Percentiles rank a stretch among this genome's conserved stretches.
Evolutionary conservation across 1,284 basidiomycete species (phyloP).

Genomic region (Cryptococcus sp.): DNA sequence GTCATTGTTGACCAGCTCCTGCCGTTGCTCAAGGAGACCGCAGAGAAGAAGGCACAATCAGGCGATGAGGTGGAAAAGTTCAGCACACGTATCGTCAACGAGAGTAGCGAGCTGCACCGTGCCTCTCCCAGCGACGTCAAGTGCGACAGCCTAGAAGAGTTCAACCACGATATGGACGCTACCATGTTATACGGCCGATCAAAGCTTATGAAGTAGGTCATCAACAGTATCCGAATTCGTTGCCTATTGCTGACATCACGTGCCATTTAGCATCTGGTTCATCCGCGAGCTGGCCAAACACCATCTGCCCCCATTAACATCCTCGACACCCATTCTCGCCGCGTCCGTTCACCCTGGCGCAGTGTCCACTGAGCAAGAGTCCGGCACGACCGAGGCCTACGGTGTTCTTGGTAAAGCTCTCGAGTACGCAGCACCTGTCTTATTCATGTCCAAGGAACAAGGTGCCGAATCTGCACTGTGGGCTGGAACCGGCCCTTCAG

Average conservation of each 20-base stretch:
- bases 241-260: neutral
- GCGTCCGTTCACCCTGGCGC: conserved; percentile 46
- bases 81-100: conserved; percentile 38
- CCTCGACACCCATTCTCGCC: conserved; percentile 34
- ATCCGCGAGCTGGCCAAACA: conserved; percentile 37
- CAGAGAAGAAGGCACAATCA: conserved; percentile 21
- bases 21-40: conserved; percentile 40
- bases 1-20: conserved; percentile 39
- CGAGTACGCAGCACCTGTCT: conserved; percentile 27
- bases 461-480: conserved; percentile 44
- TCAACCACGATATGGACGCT: conserved; percentile 31
- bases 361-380: conserved; percentile 44
- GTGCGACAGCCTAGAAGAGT: conserved; percentile 42
- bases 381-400: conserved; percentile 43
- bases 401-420: conserved; percentile 34
- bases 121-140: conserved; percentile 34
- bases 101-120: conserved; percentile 44
- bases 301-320: conserved; percentile 31
- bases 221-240: too few relatives aligned
- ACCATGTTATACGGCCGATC: conserved; percentile 36
- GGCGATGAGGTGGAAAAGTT: conserved; percentile 23
- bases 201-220: conserved; percentile 40
- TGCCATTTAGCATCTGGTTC: conserved; percentile 35
- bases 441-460: conserved; percentile 48
- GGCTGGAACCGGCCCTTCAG: conserved; percentile 31